A percentile compares a stretch with the other conserved stretches of the same genome.
These are phyloP conservation scores for Cymbidium sinense DNA, from an alignment of 106 monocot genomes.

Conservation along the genomic window DNA sequence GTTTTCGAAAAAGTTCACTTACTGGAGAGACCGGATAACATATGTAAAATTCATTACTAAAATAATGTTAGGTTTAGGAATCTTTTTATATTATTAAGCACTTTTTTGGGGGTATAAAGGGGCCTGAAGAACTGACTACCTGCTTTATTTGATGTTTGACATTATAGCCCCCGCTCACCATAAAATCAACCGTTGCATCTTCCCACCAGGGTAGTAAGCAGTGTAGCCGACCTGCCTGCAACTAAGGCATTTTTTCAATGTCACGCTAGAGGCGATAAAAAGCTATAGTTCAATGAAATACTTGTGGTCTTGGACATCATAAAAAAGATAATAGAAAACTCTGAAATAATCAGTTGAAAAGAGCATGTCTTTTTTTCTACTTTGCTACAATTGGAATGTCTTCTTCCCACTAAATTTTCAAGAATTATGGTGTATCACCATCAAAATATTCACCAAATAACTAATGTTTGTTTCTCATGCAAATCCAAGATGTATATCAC, in stretches of 20 bases:
- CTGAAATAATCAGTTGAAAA: not conserved
- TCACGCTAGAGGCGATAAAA: not conserved
- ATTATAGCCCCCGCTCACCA: slow-evolving; percentile 88
- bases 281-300: not conserved
- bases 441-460: not conserved
- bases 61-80: not conserved
- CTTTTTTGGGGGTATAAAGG: not conserved
- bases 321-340: not conserved
- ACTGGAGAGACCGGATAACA: too few species aligned
- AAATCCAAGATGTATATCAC: not conserved
- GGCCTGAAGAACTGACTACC: slow-evolving; percentile 29
- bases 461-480: not conserved
- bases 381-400: not conserved
- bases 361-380: not conserved
- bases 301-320: not conserved
- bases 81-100: not conserved
- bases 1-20: too few species aligned
- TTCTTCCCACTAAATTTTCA: too few species aligned
- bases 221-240: slow-evolving; percentile 70
- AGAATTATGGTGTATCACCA: not conserved
- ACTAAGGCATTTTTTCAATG: not conserved
- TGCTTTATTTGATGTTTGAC: slow-evolving; percentile 64
- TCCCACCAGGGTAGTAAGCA: slow-evolving; percentile 95
- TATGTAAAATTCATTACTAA: too few species aligned
- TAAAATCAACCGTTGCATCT: slow-evolving; percentile 91